Base-by-base conservation (phyloP, 345 rosid genomes). In the Crucihimalaya himalaica region DNA sequence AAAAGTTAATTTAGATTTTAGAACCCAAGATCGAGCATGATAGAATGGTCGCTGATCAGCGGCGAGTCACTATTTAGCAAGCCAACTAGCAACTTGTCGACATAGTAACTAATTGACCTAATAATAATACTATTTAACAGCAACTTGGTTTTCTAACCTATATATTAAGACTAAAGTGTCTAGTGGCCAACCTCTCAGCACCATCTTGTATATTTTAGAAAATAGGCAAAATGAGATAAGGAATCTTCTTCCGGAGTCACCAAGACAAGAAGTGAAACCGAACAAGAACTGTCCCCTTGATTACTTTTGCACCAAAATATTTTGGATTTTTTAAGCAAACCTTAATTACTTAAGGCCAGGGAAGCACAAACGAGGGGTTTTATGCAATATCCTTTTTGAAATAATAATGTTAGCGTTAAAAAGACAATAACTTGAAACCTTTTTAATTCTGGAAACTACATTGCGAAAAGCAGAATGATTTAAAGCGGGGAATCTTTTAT, bases 261-360 rank as follows among this genome's bases (percentile, higher is more conserved):
- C 28, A 27, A 28, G 75, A 71, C 75, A 71, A 51, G 40, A 61
- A 51, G 71, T 55, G 71, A 65, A 65, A 56, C 58, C 13, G 57
- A 51, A 65, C 78, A 66, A 74, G 31, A 57, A 16, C 19, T 74
- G 78, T 57, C 66, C 72, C 78, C 67, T 57, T 74, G 45, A 74
- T 47, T 28, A 55, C 39, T 11, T 66, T 47, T 56, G 23, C 71
- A 73, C 21, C 50, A 45, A 5, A 32, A 35, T 45, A 13, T 25
- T 16, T 13, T 55, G 27, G 63, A 42, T 16, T 63, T 39, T 40
- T 9, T 40, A 27, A 45, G 37, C 48, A 5, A 54, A 6, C 62
- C 62, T 37, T 27, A 27, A 2, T 21, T 43, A 32, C 27, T 63
- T 45, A 64, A 64, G 58, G 58, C 32, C 77, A 73, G 65, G 3